A percentile compares a stretch with the other conserved stretches of the same genome.
Conservation (phyloP, 805 yeast genomes). For the Zygoascus bituminiphila region DNA sequence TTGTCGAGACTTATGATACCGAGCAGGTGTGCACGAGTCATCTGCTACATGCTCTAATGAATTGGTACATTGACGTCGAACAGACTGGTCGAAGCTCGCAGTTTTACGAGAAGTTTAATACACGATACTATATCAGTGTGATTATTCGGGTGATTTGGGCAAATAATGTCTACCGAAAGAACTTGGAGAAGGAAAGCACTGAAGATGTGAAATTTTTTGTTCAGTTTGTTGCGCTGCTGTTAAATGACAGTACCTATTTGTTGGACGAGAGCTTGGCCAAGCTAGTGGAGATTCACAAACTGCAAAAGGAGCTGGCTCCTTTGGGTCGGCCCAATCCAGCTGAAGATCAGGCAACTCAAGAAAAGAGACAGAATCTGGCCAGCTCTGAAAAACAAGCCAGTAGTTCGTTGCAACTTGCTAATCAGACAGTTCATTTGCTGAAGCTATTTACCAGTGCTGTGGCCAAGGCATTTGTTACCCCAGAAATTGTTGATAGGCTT, state of each 20-base stretch:
- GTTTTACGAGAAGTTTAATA: conserved; percentile 91
- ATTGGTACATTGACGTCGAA: conserved; percentile 89
- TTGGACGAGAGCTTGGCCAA: conserved; percentile 85
- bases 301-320: conserved; percentile 49
- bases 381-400: conserved; percentile 69
- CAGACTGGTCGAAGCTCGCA: conserved; percentile 93
- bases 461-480: conserved; percentile 75
- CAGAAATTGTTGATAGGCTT: conserved; percentile 86
- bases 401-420: conserved; percentile 73
- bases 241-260: conserved; percentile 87
- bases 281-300: conserved; percentile 64
- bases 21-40: conserved; percentile 56
- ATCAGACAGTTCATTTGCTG: conserved; percentile 72
- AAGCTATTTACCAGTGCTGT: conserved; percentile 77
- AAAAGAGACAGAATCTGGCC: conserved; percentile 46
- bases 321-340: conserved; percentile 28
- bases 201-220: conserved; percentile 77
- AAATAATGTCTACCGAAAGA: conserved; percentile 55
- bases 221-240: conserved; percentile 86
- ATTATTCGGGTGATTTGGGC: conserved; percentile 81
- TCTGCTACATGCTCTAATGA: conserved; percentile 73
- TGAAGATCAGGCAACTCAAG: conserved; percentile 38
- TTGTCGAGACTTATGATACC: conserved; percentile 55
- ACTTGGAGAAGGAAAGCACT: conserved; percentile 59
- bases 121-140: conserved; percentile 76